Base-by-base conservation (phyloP, 2,329 filamentous ascomycete species). In the Alternaria sp. region DNA sequence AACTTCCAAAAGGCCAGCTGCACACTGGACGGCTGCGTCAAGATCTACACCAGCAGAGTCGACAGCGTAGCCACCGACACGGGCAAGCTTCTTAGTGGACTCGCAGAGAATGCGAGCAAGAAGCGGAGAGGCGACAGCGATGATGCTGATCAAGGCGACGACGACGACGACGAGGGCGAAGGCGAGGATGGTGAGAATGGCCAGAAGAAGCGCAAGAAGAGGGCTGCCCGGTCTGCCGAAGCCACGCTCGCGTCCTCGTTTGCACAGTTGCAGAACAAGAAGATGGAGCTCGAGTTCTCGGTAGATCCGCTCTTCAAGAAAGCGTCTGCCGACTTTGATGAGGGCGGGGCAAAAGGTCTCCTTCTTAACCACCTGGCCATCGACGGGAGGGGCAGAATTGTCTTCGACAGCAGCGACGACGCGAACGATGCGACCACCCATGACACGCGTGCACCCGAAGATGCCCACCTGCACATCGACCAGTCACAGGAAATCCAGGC, bases 241-340 rank as follows among this genome's bases (percentile, higher is more conserved):
- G 90, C 92, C n/a, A 99, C 95, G 0, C 83, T 99, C 5, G 95
- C 91, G 3, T 89, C 91, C 0, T 95, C 92, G 0, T 98, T 98
- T 77, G 87, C 90, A 40, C 89, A 93, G 17, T 77, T 99, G 54
- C 92, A 97, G 75, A 83, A 98, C 69, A 99, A 99, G 80, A 99
- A 98, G 78, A 93, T 99, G 72, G 95, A 99, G 70, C 85, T 98
- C 42, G 95, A 99, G 72, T 97, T 99, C 66, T 89, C 93, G 0
- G 94, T 99, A 5, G 95, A 99, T 73, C 95, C 95, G 2, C 80
- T 99, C n/a, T 99, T 99, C 85, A 99, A 99, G 75, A 99, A 99
- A 74, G 94, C 94, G 0, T 96, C 94, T 5, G 95, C 95, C 41
- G 95, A 99, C 80, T 99, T 99, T 66, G 95, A 99, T 74, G 95